Evolutionary conservation across 1,284 basidiomycete species (phyloP).

Genomic region (Melampsora larici-populina): DNA sequence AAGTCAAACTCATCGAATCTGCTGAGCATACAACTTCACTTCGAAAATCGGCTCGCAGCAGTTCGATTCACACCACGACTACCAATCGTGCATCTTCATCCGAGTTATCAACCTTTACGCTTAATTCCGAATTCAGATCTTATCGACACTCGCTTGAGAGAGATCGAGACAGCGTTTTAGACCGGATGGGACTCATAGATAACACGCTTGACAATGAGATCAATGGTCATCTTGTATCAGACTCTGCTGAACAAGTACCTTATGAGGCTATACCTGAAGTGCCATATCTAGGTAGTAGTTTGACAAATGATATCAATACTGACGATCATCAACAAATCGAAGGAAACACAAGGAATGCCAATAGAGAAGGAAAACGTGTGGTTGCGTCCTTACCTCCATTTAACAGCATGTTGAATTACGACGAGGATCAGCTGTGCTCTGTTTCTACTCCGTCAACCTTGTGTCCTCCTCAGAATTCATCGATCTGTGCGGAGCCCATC

Average conservation of each 20-base stretch:
- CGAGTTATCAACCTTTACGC: constrained; percentile 1
- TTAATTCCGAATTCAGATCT: constrained; percentile 17
- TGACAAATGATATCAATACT: neutral
- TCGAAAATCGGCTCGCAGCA: neutral
- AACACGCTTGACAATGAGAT: constrained; percentile 10
- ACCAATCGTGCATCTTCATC: constrained; percentile 5
- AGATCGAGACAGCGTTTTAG: constrained; percentile 15
- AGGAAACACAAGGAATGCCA: neutral
- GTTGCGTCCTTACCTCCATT: neutral
- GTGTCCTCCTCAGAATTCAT: constrained; percentile 2
- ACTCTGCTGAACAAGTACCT: too few species aligned
- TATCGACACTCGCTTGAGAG: constrained; percentile 17
- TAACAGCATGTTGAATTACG: neutral
- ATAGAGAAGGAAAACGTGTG: neutral
- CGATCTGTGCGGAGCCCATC: neutral
- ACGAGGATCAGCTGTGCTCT: neutral
- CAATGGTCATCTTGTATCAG: neutral
- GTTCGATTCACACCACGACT: neutral
- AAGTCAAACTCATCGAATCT: neutral
- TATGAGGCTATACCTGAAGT: neutral
- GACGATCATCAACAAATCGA: neutral
- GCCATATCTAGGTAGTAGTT: neutral
- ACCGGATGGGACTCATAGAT: constrained; percentile 11
- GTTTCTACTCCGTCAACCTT: constrained; percentile 4
- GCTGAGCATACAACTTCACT: neutral